Evolutionary conservation across 2,329 filamentous ascomycete genomes (phyloP).

Genomic region (Fusarium sp.): DNA sequence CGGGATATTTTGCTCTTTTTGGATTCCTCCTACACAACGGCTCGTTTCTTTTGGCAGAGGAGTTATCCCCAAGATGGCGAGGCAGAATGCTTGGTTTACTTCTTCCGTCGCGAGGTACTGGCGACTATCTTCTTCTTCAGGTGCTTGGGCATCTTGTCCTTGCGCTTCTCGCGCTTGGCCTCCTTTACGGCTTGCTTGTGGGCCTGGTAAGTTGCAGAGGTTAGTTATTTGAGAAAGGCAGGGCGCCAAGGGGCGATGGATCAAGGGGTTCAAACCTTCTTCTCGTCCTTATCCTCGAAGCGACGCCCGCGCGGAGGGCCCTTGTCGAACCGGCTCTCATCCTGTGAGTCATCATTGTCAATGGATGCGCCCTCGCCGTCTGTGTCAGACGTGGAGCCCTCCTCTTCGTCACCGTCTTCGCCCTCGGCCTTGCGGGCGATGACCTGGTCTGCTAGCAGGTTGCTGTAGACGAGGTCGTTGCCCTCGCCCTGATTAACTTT

Average conservation of each 20-base stretch:
- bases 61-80: slow-evolving; percentile 2
- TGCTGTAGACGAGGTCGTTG: slow-evolving; percentile 86
- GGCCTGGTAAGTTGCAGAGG: slow-evolving; percentile 51
- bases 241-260: neutral
- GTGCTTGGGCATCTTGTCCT: slow-evolving; percentile 97
- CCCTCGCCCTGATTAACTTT: slow-evolving; percentile 82
- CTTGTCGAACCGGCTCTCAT: slow-evolving; percentile 74
- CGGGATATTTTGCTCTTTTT: slow-evolving; percentile 9
- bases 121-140: slow-evolving; percentile 91
- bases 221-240: slow-evolving; percentile 38
- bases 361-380: slow-evolving; percentile 67
- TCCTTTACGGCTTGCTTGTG: slow-evolving; percentile 96
- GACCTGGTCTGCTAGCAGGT: slow-evolving; percentile 82
- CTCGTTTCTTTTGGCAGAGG: slow-evolving; percentile 12
- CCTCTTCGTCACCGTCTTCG: slow-evolving; percentile 57
- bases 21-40: slow-evolving; percentile 21
- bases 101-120: slow-evolving; percentile 74
- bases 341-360: slow-evolving; percentile 60
- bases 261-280: slow-evolving; percentile 71
- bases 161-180: slow-evolving; percentile 92
- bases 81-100: slow-evolving; percentile 55
- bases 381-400: slow-evolving; percentile 57
- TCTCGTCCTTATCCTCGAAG: slow-evolving; percentile 92
- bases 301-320: slow-evolving; percentile 83
- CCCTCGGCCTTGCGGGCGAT: slow-evolving; percentile 57